Base-by-base conservation (phyloP, 257 asterid genomes). In the Paulownia fortunei region DNA sequence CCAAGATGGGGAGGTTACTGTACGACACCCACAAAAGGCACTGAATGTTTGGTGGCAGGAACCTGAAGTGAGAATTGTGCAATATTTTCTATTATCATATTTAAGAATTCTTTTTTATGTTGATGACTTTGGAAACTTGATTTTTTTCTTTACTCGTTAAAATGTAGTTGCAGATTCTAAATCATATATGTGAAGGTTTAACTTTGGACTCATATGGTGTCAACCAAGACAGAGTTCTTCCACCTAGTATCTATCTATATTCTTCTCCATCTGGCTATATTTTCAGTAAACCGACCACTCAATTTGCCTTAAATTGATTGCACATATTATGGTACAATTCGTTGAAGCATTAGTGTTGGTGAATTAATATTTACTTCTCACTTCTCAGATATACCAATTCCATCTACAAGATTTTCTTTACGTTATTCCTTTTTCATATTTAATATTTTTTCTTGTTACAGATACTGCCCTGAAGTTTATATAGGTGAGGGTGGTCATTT, bases 391-490 rank as follows among this genome's bases (percentile, higher is more conserved):
- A 34, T 30, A 12, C 5, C 19, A 11, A 44, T 3, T 68, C 61
- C 21, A 59, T 67, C 51, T 58, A 6, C 61, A 19, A 24, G 55
- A 60, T 54, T 36, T 65, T 60, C 46, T 36, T 37, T 60, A 51
- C 18, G 23, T 39, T 23, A 19, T 54, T 76, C 67, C 15, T 10
- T 24, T 7, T 19, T 46, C 19, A 12, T 10, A 19, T 41, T 24
- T 76, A 39, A n/a, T 36, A 3, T 18, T n/a, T 72, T 66, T 51
- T 58, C 23, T 69, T 55, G 79, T 72, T 46, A 77, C 90, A 94
- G 98, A 80, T 81, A 80, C 76, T 94, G 98, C 86, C 82, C 98
- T 16, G 98, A 94, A 91, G 96, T 92, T 59, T 88, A 85, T 79
- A 82, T 92, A 34, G 97, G 97, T 12, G 94, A 89, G 74, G 78